Evolutionary conservation across 2,329 filamentous ascomycete genomes (phyloP), one percentile per base, ranked within the genome.

Genomic region (Pleurostoma richardsiae): DNA sequence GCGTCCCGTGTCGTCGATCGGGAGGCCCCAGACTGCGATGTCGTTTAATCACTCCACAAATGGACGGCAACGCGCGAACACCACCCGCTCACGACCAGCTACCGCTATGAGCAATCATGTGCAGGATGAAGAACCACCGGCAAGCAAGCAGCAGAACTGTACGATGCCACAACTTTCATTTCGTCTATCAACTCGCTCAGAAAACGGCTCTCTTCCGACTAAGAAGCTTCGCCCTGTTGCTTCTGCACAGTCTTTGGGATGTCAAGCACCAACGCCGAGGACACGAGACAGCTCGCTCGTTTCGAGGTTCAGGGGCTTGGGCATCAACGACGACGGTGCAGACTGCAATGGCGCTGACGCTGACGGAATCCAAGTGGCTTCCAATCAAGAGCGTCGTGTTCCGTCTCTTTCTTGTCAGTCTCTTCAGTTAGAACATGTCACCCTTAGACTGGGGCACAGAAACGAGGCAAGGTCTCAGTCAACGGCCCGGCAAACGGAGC

Each of bases 11-110:
- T 54, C 65, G 4, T 56, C 66, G 49, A 41, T 49, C 38, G 65
- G 71, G 61, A 76, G 79, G 45, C 72, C 78, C 3, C 72, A 79
- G 51, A 73, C 77, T 5, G 70, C 80, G 33, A 67, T 79, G 54
- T 66, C 68, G 28, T 70, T 65, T 41, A 66, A 59, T 52, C 74
- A 76, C 50, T 65, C 74, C 40, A 67, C 72, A 45, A 75, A 73
- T 57, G 60, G 69, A 47, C 67, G 76, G 55, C 64, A 65, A 28
- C 61, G 64, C 49, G 65, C 66, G 11, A 67, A 65, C 31, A 53
- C 49, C 28, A 36, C 54, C 67, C 57, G 62, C 64, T 60, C 64
- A 65, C 63, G 74, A 60, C 60, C 65, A 59, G 68, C 54, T 50
- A 71, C 52, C 54, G 67, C 50, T 54, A 72, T 52, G 61, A 61